Base-by-base conservation (phyloP, 177 flowering plant genomes). In the Vitis hybrid region DNA sequence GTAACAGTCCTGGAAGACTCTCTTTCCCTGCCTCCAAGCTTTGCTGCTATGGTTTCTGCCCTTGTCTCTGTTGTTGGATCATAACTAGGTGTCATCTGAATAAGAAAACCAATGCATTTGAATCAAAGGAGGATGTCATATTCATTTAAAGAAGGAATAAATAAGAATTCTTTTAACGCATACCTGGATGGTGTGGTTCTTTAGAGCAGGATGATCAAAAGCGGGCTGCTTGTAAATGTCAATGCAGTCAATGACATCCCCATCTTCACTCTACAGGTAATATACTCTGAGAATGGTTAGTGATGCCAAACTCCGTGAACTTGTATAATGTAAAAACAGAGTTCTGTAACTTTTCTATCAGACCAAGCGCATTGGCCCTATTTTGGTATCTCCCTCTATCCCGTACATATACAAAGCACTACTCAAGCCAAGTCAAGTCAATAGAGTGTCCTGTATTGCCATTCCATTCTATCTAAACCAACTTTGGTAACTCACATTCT, bases 211-310 rank as follows among this genome's bases (percentile, higher is more conserved):
- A 79, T 86, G 91, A 82, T 79, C 80, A 71, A 90, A 88, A 66
- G 90, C 86, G 10, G 89, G 91, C 65, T 90, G 94, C 78, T 82
- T 81, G 76, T 82, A 71, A 9, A 88, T 82, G 66, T 78, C 82
- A 55, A 88, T 71, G 71, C 94, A 88, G 52, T 90, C 90, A 64
- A 90, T 84, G 2, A 86, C 71, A 59, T 89, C 94, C 12, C 91
- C 90, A 76, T 89, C 91, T 81, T 83, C 89, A 76, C 94, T 89
- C 94, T 89, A 38, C 76, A 72, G 19, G 33, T 38, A 70, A 49
- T 24, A 56, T 11, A 28, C 31, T 28, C 31, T 28, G 31, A 28
- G 31, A 28, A 28, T 28, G 31, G 31, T 28, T 28, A 28, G 31
- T 28, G 31, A 28, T 28, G 31, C 31, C 28, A 38, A 38, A 38